These are phyloP conservation scores for Fereydounia khargensis DNA, from an alignment of 1,284 basidiomycete genomes.

Conservation along the genomic window DNA sequence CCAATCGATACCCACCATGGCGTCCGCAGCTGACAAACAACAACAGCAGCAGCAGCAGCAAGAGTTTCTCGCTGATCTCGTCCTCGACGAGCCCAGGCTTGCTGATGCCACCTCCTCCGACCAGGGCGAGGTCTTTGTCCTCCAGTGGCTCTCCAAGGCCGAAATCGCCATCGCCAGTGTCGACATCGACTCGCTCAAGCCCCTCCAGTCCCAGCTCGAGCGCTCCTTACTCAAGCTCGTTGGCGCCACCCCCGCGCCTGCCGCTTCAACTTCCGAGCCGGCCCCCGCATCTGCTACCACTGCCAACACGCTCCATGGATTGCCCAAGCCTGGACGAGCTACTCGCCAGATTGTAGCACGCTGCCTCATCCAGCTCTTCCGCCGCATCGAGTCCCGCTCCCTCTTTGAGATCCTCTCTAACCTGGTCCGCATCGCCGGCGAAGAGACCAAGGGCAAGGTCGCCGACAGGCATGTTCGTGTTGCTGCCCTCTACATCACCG, in stretches of 20 bases:
- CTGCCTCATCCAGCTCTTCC: conserved; percentile 76
- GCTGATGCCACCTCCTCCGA: conserved; percentile 64
- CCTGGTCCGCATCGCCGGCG: conserved; percentile 31
- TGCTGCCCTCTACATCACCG: conserved; percentile 74
- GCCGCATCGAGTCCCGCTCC: conserved; percentile 71
- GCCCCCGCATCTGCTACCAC: background rate
- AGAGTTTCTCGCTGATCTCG: conserved; percentile 16
- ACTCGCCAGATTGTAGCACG: conserved; percentile 75
- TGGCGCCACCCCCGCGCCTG: conserved; percentile 33
- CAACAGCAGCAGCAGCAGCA: conserved; percentile 5
- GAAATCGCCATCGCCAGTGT: conserved; percentile 65
- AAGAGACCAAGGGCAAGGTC: conserved; percentile 61
- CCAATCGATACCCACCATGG: too few species aligned
- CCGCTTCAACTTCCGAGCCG: background rate
- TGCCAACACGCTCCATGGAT: conserved; percentile 12
- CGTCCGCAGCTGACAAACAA: conserved; percentile 1
- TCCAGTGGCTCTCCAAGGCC: conserved; percentile 74
- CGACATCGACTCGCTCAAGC: conserved; percentile 61
- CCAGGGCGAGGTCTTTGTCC: conserved; percentile 74
- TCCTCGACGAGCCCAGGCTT: conserved; percentile 35
- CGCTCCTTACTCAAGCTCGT: conserved; percentile 67
- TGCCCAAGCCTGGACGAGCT: conserved; percentile 71
- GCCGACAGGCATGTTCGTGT: conserved; percentile 72
- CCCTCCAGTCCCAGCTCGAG: conserved; percentile 67
- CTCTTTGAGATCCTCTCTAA: conserved; percentile 78